Evolutionary conservation across 176 grass and related monocot genomes (phyloP), one percentile per base, ranked within the genome.

Genomic region (Juncus inflexus): DNA sequence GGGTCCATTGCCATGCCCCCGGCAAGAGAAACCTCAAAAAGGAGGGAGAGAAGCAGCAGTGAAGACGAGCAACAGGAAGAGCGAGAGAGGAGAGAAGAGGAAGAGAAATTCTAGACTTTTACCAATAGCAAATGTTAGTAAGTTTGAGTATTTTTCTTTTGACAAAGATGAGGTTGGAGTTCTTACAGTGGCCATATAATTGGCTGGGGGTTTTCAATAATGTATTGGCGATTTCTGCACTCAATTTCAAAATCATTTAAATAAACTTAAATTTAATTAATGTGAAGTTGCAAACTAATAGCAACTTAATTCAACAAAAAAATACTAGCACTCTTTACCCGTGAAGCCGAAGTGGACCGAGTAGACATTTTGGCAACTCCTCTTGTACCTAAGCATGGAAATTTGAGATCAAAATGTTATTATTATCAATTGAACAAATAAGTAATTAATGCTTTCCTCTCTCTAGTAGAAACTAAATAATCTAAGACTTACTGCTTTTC

Each of bases 301-400:
- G 19, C 19, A 28, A 28, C 19, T 28, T 28, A 28, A 28, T 28
- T 28, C 19, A 28, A 28, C 19, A 28, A 28, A 16, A 37, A 37
- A 76, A 47, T 47, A n/a, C 19, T 75, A 82, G 58, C 70, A 58
- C 9, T 61, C 51, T 3, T 77, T 82, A 76, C 81, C 87, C 40
- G 80, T 80, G 76, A 86, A 79, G 9, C 77, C 83, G 72, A 81
- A 84, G 15, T 45, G 13, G 5, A 55, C 67, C 36, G 9, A 36
- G 57, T 65, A 99, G 77, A 82, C 81, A 69, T 76, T 72, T 82
- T 42, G 86, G 81, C 69, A 99, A 89, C 65, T 99, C 95, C 63
- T 96, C 87, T 62, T 77, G 92, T 57, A 96, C 81, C 91, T 95
- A 76, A 80, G 9, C 43, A 47, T 60, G 19, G 59, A 62, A 52